A percentile compares a stretch with the other conserved stretches of the same genome.
Evolutionary conservation across 2,329 filamentous ascomycete genomes (phyloP).

Genomic region (Penicillium crustosum): DNA sequence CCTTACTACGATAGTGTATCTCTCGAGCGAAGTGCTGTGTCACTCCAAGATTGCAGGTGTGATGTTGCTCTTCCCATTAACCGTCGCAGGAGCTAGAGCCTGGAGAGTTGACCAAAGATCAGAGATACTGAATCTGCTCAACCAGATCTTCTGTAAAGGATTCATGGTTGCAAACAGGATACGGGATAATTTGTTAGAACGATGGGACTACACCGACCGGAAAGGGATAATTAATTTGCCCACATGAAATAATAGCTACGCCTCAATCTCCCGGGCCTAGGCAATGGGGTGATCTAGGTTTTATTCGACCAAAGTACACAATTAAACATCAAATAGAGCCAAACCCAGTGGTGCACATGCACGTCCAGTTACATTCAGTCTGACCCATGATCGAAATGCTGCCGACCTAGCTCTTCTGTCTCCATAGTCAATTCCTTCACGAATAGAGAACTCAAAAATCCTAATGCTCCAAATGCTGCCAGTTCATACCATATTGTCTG

Average conservation of each 20-base stretch:
- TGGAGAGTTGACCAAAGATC: background rate
- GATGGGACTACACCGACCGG: background rate
- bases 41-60: background rate
- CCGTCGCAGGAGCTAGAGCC: background rate
- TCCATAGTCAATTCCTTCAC: no score
- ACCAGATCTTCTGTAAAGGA: background rate
- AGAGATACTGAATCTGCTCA: background rate
- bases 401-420: no score
- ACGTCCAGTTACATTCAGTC: background rate
- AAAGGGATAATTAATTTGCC: background rate
- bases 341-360: background rate
- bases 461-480: no score
- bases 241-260: background rate
- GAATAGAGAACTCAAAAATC: no score
- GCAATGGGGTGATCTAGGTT: no score
- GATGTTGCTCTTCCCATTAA: background rate
- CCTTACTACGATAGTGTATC: background rate
- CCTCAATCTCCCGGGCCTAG: background rate
- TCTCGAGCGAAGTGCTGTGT: background rate
- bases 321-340: background rate
- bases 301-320: background rate
- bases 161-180: background rate
- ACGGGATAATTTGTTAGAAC: background rate
- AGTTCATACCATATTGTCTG: no score
- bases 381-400: no score